Evolutionary conservation across 805 yeast genomes (phyloP).

Genomic region (Tetrapisispora nanseiensis): DNA sequence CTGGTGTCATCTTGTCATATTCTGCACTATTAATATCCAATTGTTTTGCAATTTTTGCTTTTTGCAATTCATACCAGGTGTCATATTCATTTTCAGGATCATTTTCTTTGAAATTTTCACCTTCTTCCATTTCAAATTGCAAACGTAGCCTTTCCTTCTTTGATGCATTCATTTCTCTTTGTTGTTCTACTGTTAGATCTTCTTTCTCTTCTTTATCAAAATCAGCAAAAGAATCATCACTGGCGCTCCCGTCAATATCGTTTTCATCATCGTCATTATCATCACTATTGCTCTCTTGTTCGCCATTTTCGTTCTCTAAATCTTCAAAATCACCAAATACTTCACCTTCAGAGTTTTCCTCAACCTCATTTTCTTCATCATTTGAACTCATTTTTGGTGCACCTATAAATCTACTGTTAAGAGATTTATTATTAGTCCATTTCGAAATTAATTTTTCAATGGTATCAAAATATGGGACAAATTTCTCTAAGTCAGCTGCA

Average conservation of each 20-base stretch:
- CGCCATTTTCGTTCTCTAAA: constrained; percentile 28
- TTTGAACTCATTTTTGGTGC: constrained; percentile 23
- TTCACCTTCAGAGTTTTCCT: constrained; percentile 39
- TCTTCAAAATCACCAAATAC: constrained; percentile 50
- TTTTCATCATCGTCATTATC: constrained; percentile 6
- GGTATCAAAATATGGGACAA: constrained; percentile 29
- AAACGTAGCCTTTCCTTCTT: constrained; percentile 81
- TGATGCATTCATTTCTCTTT: constrained; percentile 71
- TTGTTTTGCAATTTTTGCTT: constrained; percentile 94
- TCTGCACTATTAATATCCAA: constrained; percentile 84
- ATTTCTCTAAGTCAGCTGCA: constrained; percentile 26
- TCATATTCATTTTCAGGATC: constrained; percentile 82
- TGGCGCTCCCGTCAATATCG: constrained; percentile 18
- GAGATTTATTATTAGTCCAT: constrained; percentile 22
- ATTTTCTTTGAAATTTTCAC: constrained; percentile 62
- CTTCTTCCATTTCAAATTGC: constrained; percentile 69
- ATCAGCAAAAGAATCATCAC: constrained; percentile 32
- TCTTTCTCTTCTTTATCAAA: constrained; percentile 34
- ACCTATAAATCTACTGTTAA: constrained; percentile 27
- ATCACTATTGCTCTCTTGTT: constrained; percentile 10
- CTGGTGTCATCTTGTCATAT: constrained; percentile 60
- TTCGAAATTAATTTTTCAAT: constrained; percentile 24
- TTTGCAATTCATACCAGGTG: constrained; percentile 96
- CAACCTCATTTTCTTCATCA: constrained; percentile 25
- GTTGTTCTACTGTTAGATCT: constrained; percentile 54